Base-by-base conservation (phyloP, 192 early-diverging fungal species). In the Pecoramyces ruminantium region DNA sequence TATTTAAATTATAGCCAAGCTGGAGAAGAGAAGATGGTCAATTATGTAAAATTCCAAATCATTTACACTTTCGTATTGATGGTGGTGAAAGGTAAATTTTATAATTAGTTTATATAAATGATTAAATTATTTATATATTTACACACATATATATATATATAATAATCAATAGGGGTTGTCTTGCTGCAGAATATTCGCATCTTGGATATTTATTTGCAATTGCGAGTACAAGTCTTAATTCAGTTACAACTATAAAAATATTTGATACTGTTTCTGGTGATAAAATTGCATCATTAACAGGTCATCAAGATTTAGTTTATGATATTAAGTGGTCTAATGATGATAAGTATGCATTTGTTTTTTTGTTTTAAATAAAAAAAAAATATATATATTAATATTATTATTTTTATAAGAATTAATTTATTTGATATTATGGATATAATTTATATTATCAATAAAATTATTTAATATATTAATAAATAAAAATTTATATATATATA, bases 261-360 rank as follows among this genome's bases (percentile, higher is more conserved):
- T 88, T 85, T 78, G 80, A 85, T 21, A 67, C 85, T 17, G 30
- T 84, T 11, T 85, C 83, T 29, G 86, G 85, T 0, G 81, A 85
- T 16, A 79, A 85, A 29, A 81, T 89, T 13, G 84, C 83, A 8
- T 80, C 67, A 16, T 80, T 88, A 18, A 79, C 82, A 13, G 89
- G 87, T 15, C 89, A 90, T 80, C 82, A 80, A 27, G 87, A 85
- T 77, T 80, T 88, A 38, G 82, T 90, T 0, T 90, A 90, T 79
- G 81, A 85, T 29, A 42, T 89, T 6, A 78, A 51, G 13, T 90
- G 89, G 89, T 82, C 85, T 14, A 13, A 67, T 27, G 85, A 87
- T 38, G 84, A 86, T 78, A 81, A 80, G 85, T 86, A 81, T 15
- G 18, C 21, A 21, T 14, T 34, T 34, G 11, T 34, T 34, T n/a